Percentiles rank a stretch among this genome's conserved stretches.
Evolutionary conservation across 2,329 filamentous ascomycete species (phyloP).

Genomic region (Alternaria infectoria): DNA sequence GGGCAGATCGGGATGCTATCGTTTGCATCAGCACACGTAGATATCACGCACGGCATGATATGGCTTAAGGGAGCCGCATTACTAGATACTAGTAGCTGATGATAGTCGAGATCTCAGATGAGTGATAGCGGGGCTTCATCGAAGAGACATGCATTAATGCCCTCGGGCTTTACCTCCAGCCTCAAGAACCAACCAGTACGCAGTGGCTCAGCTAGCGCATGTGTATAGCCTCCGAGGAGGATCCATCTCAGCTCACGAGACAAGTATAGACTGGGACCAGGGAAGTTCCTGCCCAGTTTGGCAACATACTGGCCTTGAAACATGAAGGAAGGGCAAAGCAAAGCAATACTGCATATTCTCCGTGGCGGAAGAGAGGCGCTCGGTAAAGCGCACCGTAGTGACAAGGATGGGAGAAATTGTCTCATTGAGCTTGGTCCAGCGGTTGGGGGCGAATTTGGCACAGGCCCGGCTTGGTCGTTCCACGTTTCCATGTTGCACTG

Average conservation of each 20-base stretch:
- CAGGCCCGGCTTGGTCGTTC: neutral
- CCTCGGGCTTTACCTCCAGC: neutral
- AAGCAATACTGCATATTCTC: neutral
- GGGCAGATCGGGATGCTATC: neutral
- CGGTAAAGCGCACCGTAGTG: neutral
- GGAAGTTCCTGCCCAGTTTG: neutral
- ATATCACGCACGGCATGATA: neutral
- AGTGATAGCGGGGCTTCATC: neutral
- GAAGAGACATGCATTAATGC: neutral
- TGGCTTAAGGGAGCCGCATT: neutral
- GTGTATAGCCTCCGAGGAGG: conserved; percentile 1
- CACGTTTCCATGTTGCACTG: neutral
- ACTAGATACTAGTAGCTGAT: neutral
- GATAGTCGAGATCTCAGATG: neutral
- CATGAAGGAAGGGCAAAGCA: conserved; percentile 1
- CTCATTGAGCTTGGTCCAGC: neutral
- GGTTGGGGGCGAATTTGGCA: neutral
- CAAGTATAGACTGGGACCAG: neutral
- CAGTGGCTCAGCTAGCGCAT: neutral
- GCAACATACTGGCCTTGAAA: neutral
- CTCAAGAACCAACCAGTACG: neutral
- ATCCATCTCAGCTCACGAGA: neutral
- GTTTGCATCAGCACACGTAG: neutral
- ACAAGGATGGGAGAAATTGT: neutral
- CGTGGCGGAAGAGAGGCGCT: neutral